These are phyloP conservation scores for Cladophialophora immunda DNA, from an alignment of 2,329 filamentous ascomycete genomes.

Conservation along the genomic window DNA sequence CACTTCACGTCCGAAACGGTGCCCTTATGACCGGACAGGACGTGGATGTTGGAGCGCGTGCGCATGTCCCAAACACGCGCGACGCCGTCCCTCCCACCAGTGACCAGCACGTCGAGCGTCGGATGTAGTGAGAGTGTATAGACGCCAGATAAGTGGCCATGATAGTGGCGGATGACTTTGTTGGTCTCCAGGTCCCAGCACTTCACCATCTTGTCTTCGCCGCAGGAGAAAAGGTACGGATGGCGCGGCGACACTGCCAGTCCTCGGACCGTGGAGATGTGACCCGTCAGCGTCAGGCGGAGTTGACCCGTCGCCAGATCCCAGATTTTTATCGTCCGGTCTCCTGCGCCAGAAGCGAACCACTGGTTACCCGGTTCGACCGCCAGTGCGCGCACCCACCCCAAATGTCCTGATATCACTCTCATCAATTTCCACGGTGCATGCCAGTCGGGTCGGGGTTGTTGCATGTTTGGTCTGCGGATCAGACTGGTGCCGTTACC, in stretches of 20 bases:
- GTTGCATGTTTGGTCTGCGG: conserved; percentile 69
- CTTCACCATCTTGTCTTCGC: conserved; percentile 99
- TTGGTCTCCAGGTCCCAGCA: conserved; percentile 99
- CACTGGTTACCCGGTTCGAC: conserved; percentile 97
- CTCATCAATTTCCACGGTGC: conserved; percentile 98
- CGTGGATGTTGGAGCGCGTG: conserved; percentile 93
- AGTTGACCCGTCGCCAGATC: conserved; percentile 89
- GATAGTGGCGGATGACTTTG: conserved; percentile 97
- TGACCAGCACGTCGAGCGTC: conserved; percentile 92
- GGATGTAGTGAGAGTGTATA: conserved; percentile 95
- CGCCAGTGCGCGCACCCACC: conserved; percentile 89
- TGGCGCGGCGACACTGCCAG: conserved; percentile 91
- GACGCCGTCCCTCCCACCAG: conserved; percentile 92
- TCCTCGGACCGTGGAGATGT: conserved; percentile 92
- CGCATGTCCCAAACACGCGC: conserved; percentile 99
- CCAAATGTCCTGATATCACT: conserved; percentile 94
- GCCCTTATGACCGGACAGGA: conserved; percentile 86
- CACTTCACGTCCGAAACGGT: conserved; percentile 90
- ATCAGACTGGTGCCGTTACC: conserved; percentile 59
- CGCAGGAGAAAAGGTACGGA: conserved; percentile 96
- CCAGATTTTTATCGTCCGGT: conserved; percentile 99
- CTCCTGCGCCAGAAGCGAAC: conserved; percentile 95
- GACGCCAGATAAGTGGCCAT: conserved; percentile 94
- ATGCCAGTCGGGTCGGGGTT: conserved; percentile 91
- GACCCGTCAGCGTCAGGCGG: conserved; percentile 85